Evolutionary conservation across 108 stramenopile genomes (phyloP).

Genomic region (Stephanodiscus triporus): DNA sequence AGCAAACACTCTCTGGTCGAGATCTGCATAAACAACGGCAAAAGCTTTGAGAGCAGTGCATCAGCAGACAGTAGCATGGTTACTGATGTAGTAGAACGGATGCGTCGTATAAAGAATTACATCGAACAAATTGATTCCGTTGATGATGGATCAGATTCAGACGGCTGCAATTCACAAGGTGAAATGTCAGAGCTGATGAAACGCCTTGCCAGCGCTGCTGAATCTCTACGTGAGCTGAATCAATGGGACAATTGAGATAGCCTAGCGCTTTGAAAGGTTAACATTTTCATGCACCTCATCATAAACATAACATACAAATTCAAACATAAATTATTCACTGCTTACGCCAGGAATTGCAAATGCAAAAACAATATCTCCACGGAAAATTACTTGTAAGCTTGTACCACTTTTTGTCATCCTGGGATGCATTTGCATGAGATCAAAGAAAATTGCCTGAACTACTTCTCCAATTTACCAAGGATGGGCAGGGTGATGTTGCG

Average conservation of each 20-base stretch:
- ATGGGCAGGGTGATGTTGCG: too few species aligned
- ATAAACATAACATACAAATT: not conserved
- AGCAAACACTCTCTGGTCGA: slow-evolving; percentile 14
- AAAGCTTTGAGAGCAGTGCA: slow-evolving; percentile 42
- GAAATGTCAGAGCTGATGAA: slow-evolving; percentile 48
- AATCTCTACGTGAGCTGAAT: slow-evolving; percentile 38
- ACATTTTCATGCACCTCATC: not conserved
- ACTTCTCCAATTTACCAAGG: too few species aligned
- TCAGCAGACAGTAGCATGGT: slow-evolving; percentile 30
- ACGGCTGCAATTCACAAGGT: slow-evolving; percentile 27
- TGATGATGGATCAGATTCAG: slow-evolving; percentile 27
- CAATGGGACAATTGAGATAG: slow-evolving; percentile 7
- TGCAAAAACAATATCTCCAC: too few species aligned
- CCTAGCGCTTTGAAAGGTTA: not conserved
- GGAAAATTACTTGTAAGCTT: too few species aligned
- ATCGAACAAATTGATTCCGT: slow-evolving; percentile 41
- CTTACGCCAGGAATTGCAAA: too few species aligned
- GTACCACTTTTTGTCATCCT: too few species aligned
- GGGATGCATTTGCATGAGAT: too few species aligned
- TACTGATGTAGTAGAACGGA: slow-evolving; percentile 20
- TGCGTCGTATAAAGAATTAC: slow-evolving; percentile 39
- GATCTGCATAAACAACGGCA: slow-evolving; percentile 11
- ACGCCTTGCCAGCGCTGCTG: slow-evolving; percentile 46
- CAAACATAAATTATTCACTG: not conserved
- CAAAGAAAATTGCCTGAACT: too few species aligned